Evolutionary conservation across 164 flowering plant genomes (phyloP), one percentile per base, ranked within the genome.

Genomic region (Brasenia schreberi): DNA sequence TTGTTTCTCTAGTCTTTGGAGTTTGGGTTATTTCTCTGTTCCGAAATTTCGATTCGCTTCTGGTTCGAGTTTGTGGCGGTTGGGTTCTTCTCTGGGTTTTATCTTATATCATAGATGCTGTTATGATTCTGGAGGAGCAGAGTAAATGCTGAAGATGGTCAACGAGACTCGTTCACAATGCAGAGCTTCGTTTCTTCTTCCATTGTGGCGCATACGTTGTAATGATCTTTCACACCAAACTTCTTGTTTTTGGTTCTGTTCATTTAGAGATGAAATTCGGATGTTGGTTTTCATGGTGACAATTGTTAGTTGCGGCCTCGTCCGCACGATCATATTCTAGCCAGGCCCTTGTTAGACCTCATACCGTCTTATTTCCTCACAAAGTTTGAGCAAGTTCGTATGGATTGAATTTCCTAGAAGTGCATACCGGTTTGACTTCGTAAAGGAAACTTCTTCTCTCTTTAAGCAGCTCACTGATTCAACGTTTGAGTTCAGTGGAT

Each of bases 71-170:
- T 33, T 33, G 4, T 33, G 1, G 56, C 12, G 56, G 56, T 14
- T 49, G 56, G 10, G 56, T 49, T 49, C 56, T 49, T 49, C 16
- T 5, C 16, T 5, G 56, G 56, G 53, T 45, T 45, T 7, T 45
- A 49, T 49, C 12, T 49, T 33, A 33, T 33, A 33, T 33, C 2
- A 33, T 33, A 33, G 56, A 14, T 49, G 10, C 4, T 49, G 56
- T 9, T 9, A 49, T 49, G 56, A 49, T 49, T 1, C 4, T 49
- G 56, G 39, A 12, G 62, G 18, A 33, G 3, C 39, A 33, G 62
- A 49, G 44, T 18, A n/a, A 14, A 23, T 58, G 68, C 45, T 5
- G 63, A 66, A 66, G 68, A 66, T 66, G 63, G 6, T 64, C 16
- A 64, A 49, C 4, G 7, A 42, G 65, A 16, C 12, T 18, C 19